Evolutionary conservation across 1,139 yeast species (phyloP), one percentile per base, ranked within the genome.

Genomic region (Arxiozyma slooffiae): DNA sequence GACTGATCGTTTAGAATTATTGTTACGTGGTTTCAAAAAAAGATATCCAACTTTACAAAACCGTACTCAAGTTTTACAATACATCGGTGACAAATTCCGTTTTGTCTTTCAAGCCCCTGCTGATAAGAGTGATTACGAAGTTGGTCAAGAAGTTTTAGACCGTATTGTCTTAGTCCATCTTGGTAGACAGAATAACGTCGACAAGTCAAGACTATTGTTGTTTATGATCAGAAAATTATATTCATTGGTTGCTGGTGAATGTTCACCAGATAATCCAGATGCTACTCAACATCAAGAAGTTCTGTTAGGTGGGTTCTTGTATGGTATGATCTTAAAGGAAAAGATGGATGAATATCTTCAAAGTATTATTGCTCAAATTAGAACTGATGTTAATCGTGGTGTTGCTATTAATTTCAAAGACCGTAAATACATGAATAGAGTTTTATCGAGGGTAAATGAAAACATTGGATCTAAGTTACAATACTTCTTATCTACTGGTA

Each of bases 261-360:
- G 97, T 71, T 76, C 92, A 53, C 94, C 97, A 23, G 99, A 92
- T 69, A 92, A 94, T 72, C 98, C 99, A 64, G 99, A 92, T 82
- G 95, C 97, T 43, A 88, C 97, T 9, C 98, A 94, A 73, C 97
- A 92, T 75, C 99, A 92, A 72, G 99, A 92, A 72, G 89, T 92
- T 36, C 73, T 92, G 57, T 76, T 92, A 51, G 98, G 98, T 56
- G 99, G 99, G 22, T 89, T 92, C 78, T 75, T 92, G 52, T 92
- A 88, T 63, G 97, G 97, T 58, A 90, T 90, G 96, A 92, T 92
- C 59, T 71, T 92, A 63, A 92, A 94, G 70, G 99, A 92, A 71
- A 92, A 92, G 67, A 82, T 92, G 58, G 98, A 92, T 58, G 99
- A 94, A 68, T 90, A 88, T 66, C 74, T 92, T 60, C 84, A 79